These are phyloP conservation scores for Paecilomyces formosus DNA, from an alignment of 2,329 filamentous ascomycete genomes.

Conservation along the genomic window DNA sequence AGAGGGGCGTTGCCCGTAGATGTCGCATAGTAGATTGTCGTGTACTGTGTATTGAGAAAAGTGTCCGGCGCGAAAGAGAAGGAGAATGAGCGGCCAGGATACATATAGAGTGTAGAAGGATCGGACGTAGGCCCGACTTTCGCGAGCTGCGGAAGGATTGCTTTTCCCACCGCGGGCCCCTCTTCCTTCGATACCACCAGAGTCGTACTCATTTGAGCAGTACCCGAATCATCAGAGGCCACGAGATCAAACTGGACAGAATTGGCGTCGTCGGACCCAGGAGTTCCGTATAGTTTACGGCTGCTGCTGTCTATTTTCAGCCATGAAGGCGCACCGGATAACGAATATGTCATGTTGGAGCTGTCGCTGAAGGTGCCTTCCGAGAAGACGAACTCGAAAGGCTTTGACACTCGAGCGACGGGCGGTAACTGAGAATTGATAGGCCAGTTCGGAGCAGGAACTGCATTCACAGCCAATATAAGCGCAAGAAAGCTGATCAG, in stretches of 20 bases:
- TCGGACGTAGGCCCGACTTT: slow-evolving; percentile 27
- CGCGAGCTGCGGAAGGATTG: slow-evolving; percentile 29
- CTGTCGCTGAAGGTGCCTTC: slow-evolving; percentile 62
- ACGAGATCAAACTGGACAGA: slow-evolving; percentile 57
- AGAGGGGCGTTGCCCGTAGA: slow-evolving; percentile 72
- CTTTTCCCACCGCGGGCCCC: slow-evolving; percentile 26
- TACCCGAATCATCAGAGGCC: slow-evolving; percentile 60
- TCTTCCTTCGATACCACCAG: slow-evolving; percentile 57
- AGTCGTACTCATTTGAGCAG: slow-evolving; percentile 57
- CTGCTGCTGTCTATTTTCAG: slow-evolving; percentile 60
- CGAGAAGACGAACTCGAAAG: slow-evolving; percentile 37
- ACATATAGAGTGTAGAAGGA: slow-evolving; percentile 31
- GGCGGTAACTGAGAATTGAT: slow-evolving; percentile 79
- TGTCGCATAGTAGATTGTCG: slow-evolving; percentile 67
- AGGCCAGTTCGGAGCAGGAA: slow-evolving; percentile 52
- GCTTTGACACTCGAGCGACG: slow-evolving; percentile 60
- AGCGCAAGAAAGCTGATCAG: slow-evolving; percentile 18
- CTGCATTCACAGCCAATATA: slow-evolving; percentile 23
- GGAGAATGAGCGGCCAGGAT: slow-evolving; percentile 46
- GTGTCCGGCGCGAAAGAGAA: slow-evolving; percentile 64
- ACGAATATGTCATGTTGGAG: slow-evolving; percentile 55
- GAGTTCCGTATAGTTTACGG: slow-evolving; percentile 64
- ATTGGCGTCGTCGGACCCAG: slow-evolving; percentile 50
- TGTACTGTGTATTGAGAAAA: slow-evolving; percentile 51
- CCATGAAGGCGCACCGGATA: slow-evolving; percentile 63